Percentiles rank a stretch among this genome's conserved stretches.
Conservation (phyloP, 163 green algal genomes). For the Smithsoniella earleae region DNA sequence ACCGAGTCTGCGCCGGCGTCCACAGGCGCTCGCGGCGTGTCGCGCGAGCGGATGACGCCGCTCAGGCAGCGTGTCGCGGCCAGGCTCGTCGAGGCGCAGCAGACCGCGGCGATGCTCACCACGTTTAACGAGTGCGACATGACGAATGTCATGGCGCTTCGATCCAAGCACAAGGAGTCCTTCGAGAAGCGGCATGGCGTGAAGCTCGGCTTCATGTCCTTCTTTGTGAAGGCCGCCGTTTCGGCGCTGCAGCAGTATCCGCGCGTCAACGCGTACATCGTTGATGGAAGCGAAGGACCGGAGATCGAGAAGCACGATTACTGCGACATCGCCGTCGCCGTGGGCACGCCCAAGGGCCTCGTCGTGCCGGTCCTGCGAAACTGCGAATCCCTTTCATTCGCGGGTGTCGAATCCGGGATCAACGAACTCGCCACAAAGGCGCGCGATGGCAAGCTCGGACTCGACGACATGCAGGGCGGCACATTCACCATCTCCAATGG, state of each 20-base stretch:
- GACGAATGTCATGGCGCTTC: conserved; percentile 84
- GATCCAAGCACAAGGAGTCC: conserved; percentile 86
- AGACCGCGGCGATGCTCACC: conserved; percentile 58
- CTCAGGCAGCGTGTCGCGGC: too few relatives aligned
- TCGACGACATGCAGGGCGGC: conserved; percentile 99
- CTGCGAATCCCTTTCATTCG: conserved; percentile 82
- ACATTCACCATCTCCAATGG: conserved; percentile 99
- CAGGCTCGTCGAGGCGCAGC: too few relatives aligned
- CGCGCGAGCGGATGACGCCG: too few relatives aligned
- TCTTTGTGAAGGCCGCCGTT: conserved; percentile 87
- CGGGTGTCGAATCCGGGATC: conserved; percentile 92
- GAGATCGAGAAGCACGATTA: conserved; percentile 98
- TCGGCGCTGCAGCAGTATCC: conserved; percentile 73
- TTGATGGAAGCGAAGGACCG: background rate
- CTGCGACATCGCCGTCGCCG: conserved; percentile 90
- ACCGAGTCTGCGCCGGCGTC: too few relatives aligned
- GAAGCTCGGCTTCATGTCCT: conserved; percentile 98
- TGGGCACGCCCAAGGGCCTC: conserved; percentile 96
- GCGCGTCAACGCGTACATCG: conserved; percentile 50
- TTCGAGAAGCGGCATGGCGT: conserved; percentile 94
- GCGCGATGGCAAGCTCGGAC: conserved; percentile 83
- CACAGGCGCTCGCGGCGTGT: too few relatives aligned
- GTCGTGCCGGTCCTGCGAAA: conserved; percentile 93
- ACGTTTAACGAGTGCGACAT: conserved; percentile 87
- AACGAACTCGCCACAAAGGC: too few relatives aligned